These are phyloP conservation scores for Exsudoporus floridanus DNA, from an alignment of 1,284 basidiomycete species.

Conservation along the genomic window DNA sequence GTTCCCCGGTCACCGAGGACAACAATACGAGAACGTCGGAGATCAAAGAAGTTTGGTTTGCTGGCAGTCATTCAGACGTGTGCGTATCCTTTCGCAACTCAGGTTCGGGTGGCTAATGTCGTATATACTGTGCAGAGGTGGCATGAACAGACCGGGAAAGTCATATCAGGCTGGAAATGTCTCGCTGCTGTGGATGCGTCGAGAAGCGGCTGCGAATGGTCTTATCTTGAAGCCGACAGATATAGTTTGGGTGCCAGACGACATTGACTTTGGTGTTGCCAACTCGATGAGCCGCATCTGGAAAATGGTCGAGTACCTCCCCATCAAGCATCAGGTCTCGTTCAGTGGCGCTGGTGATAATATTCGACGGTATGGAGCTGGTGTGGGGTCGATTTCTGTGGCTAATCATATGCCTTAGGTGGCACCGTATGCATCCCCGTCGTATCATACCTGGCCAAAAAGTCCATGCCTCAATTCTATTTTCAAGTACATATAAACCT, in stretches of 20 bases:
- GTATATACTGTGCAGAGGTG: constrained; percentile 21
- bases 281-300: constrained; percentile 24
- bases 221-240: constrained; percentile 24
- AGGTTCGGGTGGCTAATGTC: too few species aligned
- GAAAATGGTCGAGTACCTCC: constrained; percentile 27
- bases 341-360: constrained; percentile 13
- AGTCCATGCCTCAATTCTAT: constrained; percentile 32
- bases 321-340: constrained; percentile 31
- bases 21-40: too few species aligned
- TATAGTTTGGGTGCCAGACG: constrained; percentile 28
- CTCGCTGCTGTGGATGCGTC: constrained; percentile 32
- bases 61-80: constrained; percentile 37
- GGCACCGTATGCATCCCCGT: constrained; percentile 23
- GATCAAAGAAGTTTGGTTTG: constrained; percentile 37
- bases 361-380: too few species aligned
- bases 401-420: too few species aligned
- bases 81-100: constrained; percentile 18
- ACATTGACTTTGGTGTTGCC: constrained; percentile 21
- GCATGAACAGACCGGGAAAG: constrained; percentile 16
- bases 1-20: too few species aligned
- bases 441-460: constrained; percentile 35
- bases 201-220: constrained; percentile 23
- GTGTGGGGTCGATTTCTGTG: too few species aligned
- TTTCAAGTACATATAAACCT: constrained; percentile 27
- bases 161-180: constrained; percentile 24